Evolutionary conservation across 148 eudicot genomes (phyloP), one percentile per base, ranked within the genome.

Genomic region (Oxyria digyna): DNA sequence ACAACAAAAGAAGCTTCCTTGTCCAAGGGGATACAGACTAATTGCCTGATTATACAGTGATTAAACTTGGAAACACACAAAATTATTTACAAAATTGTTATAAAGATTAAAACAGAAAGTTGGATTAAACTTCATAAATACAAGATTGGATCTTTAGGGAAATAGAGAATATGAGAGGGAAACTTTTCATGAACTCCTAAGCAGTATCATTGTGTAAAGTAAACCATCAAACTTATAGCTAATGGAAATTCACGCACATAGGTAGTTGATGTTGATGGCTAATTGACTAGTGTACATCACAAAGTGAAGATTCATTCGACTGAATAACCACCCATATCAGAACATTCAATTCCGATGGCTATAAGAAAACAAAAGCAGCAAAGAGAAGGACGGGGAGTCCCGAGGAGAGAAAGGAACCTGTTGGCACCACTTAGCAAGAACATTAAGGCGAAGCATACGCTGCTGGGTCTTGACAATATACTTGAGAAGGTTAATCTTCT

Each of bases 371-470:
- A 29, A 24, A 59, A 38, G 21, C 65, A 59, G 20, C 35, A 59
- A 57, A 29, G 2, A 59, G 9, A 43, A n/a, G 13, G 21, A 18
- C 12, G 11, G 46, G 20, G 23, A 1, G 14, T 14, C 8, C 15
- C 10, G 8, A 0, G 27, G 55, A 18, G 48, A 21, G 46, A 49
- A 20, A 38, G 32, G 63, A 45, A 89, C 97, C 97, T 92, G 97
- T 73, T 85, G 90, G 74, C 96, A 89, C 96, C 97, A 92, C 75
- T 87, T 87, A 46, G 99, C 85, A 42, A 94, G 96, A 27, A 94
- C 99, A 84, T 88, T 91, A 67, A 94, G 96, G 0, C 99, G 87
- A 41, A 94, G 89, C 96, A 94, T 90, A 26, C 99, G 96, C 77
- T 94, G 99, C 77, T 94, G 97, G 67, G 96, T 88, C 82, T 88